Base-by-base conservation (phyloP, 2,329 filamentous ascomycete species). In the Fusarium devonianum region DNA sequence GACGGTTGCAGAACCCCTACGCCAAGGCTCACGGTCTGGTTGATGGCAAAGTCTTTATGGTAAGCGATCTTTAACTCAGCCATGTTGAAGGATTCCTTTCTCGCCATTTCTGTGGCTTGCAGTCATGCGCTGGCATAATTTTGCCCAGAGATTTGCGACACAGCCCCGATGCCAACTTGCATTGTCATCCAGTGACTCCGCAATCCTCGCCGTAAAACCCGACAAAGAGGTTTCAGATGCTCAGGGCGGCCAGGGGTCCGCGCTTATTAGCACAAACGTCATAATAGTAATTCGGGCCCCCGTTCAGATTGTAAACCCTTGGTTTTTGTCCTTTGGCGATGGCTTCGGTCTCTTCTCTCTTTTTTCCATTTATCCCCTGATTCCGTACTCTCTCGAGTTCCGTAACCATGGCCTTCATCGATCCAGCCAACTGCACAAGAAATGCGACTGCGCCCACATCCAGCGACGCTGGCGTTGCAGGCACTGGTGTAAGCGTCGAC, bases 401-500 rank as follows among this genome's bases (percentile, higher is more conserved):
- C 19, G 21, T 37, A 1, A 84, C 83, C 60, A 87, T 69, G n/a
- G 81, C 66, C 18, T 87, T 71, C 62, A 87, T 71, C 56, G 87
- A 69, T 57, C 86, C 69, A 2, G 82, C 80, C 19, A 88, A 70
- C 46, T 87, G 68, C 68, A 86, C 83, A 0, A 84, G 85, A 60
- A 86, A 88, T 56, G 46, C 56, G 29, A 46, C 50, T 30, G 56
- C 56, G 39, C 40, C 62, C 18, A 59, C 56, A n/a, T 19, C 82
- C 80, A 42, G 82, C 81, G 44, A 86, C 78, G 62, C 82, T 77
- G 10, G 82, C 77, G 69, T 86, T 79, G 55, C 81, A 80, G 19
- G 72, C 65, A 5, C 75, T 73, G 81, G 81, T 30, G 77, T 71
- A 42, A 67, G 58, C 10, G 70, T 73, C 62, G 78, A 81, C 50